A percentile compares a stretch with the other conserved stretches of the same genome.
Evolutionary conservation across 805 yeast genomes (phyloP).

Genomic region (Wickerhamomyces ciferrii): DNA sequence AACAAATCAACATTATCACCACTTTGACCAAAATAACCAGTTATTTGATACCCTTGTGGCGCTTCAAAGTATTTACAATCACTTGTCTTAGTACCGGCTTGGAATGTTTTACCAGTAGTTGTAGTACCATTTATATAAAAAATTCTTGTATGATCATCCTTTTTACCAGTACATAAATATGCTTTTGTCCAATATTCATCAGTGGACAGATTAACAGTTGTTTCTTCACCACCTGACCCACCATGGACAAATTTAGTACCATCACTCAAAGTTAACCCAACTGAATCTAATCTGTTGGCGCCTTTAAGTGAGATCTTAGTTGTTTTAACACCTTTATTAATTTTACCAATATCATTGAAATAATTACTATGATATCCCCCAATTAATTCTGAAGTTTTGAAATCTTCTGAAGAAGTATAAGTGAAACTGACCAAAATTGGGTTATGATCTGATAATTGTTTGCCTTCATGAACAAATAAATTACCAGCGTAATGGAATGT

Average conservation of each 20-base stretch:
- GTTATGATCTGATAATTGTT: slow-evolving; percentile 6
- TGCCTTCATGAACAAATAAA: slow-evolving; percentile 2
- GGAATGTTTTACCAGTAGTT: slow-evolving; percentile 2
- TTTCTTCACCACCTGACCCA: slow-evolving; percentile 8
- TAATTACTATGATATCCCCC: slow-evolving; percentile 5
- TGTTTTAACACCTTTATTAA: slow-evolving; percentile 2
- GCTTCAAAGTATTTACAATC: slow-evolving; percentile 4
- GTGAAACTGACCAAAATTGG: slow-evolving; percentile 7
- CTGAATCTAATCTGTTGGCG: slow-evolving; percentile 7
- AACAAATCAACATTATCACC: slow-evolving; percentile 5
- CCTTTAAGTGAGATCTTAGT: slow-evolving; percentile 2
- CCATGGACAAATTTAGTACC: slow-evolving; percentile 18
- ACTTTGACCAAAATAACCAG: slow-evolving; percentile 8
- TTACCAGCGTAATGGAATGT: slow-evolving; percentile 4
- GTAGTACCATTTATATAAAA: slow-evolving; percentile 19
- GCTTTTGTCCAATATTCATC: slow-evolving; percentile 30
- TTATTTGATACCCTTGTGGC: slow-evolving; percentile 5
- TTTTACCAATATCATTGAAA: slow-evolving; percentile 4
- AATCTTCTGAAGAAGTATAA: slow-evolving; percentile 1
- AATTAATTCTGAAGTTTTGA: slow-evolving; percentile 1
- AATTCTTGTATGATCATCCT: slow-evolving; percentile 33
- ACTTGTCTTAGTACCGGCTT: slow-evolving; percentile 3
- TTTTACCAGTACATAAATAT: slow-evolving; percentile 37
- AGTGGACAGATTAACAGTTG: neutral
- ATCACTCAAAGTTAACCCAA: slow-evolving; percentile 25